Conservation (phyloP, 2,329 filamentous ascomycete species). For the Colletotrichum tanaceti region DNA sequence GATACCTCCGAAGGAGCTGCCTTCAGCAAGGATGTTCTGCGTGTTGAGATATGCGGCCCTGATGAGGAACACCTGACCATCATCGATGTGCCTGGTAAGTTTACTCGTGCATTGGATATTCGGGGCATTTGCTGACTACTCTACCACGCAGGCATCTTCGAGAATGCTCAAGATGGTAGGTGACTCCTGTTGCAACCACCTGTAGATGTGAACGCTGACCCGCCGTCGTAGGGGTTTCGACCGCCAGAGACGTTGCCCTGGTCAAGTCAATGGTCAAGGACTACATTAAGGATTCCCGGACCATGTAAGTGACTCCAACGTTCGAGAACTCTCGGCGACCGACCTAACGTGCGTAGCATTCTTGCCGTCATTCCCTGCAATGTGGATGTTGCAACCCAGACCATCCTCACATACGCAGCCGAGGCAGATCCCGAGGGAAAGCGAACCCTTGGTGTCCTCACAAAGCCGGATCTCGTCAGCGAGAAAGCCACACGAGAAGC, state of each 20-base stretch:
- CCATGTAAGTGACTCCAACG: conserved; percentile 51
- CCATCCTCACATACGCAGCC: conserved; percentile 53
- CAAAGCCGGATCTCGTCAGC: conserved; percentile 58
- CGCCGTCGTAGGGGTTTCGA: conserved; percentile 48
- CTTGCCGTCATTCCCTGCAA: conserved; percentile 58
- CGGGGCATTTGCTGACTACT: conserved; percentile 50
- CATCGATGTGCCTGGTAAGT: conserved; percentile 56
- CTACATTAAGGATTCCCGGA: conserved; percentile 60
- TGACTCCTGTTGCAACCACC: rapidly evolving
- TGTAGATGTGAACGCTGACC: background rate
- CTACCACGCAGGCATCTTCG: conserved; percentile 49
- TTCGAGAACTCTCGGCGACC: background rate
- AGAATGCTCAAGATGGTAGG: conserved; percentile 35
- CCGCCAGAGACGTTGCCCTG: conserved; percentile 30
- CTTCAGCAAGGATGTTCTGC: conserved; percentile 42
- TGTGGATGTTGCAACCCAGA: conserved; percentile 55
- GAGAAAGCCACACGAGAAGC: conserved; percentile 41
- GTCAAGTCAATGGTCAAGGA: conserved; percentile 47
- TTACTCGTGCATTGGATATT: conserved; percentile 52
- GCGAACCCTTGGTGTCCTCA: conserved; percentile 60
- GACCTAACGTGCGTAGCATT: conserved; percentile 45
- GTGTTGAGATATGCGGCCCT: conserved; percentile 43
- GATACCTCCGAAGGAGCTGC: conserved; percentile 4
- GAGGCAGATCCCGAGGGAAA: conserved; percentile 53
- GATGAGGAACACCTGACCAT: conserved; percentile 42